Evolutionary conservation across 1,284 basidiomycete species (phyloP).

Genomic region (Rhodotorula sp.): DNA sequence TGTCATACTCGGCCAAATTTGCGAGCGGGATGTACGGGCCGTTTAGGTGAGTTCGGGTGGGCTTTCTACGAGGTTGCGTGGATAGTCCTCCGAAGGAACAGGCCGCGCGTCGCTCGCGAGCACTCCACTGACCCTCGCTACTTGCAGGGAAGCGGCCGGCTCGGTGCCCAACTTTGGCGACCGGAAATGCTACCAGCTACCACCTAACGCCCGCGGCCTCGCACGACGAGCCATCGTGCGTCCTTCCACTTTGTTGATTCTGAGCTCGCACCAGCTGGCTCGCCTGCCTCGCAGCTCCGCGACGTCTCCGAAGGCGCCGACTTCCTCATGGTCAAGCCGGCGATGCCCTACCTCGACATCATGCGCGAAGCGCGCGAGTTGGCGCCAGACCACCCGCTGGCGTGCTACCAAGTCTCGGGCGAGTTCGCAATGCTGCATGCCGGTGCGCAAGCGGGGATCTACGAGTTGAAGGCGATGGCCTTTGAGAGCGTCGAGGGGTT

Average conservation of each 20-base stretch:
- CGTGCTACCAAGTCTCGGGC: conserved; percentile 88
- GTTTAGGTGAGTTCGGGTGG: conserved; percentile 67
- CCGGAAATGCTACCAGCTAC: conserved; percentile 96
- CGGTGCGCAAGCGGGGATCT: conserved; percentile 87
- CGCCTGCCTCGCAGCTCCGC: conserved; percentile 63
- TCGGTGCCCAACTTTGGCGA: conserved; percentile 92
- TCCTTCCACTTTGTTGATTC: conserved; percentile 1
- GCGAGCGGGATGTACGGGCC: conserved; percentile 95
- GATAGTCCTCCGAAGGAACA: too few species aligned
- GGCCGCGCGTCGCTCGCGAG: not conserved
- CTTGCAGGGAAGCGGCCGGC: conserved; percentile 82
- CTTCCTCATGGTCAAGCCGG: conserved; percentile 98
- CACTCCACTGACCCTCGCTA: not conserved
- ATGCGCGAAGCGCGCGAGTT: conserved; percentile 82
- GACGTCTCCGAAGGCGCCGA: conserved; percentile 94
- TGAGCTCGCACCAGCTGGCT: not conserved
- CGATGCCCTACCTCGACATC: conserved; percentile 93
- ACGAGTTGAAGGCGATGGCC: conserved; percentile 86
- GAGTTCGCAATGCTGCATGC: conserved; percentile 97
- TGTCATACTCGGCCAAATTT: conserved; percentile 99
- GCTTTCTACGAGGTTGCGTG: not conserved
- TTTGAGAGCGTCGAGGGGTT: conserved; percentile 88
- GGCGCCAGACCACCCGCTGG: conserved; percentile 81
- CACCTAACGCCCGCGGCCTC: conserved; percentile 80
- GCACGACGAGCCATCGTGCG: conserved; percentile 89